A percentile compares a stretch with the other conserved stretches of the same genome.
phyloP scores from a whole-genome alignment of 2,329 filamentous ascomycete genomes.

The Arthroderma uncinatum region DNA sequence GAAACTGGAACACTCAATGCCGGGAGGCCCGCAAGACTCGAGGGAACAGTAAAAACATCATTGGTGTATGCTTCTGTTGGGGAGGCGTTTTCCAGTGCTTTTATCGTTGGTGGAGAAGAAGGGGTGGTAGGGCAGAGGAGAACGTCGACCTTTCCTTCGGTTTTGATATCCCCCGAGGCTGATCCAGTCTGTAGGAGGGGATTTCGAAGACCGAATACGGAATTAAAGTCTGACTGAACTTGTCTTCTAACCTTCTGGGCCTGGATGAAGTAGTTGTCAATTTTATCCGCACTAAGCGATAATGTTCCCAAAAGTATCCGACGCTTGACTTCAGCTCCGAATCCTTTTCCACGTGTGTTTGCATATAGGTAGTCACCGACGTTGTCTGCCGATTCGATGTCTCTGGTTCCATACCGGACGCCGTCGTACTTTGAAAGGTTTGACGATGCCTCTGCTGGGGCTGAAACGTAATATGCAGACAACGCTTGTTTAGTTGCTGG shows the following conservation, averaged over 20 bases:
- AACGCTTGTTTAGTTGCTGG: constrained; percentile 76
- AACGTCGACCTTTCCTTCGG: constrained; percentile 57
- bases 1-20: constrained; percentile 67
- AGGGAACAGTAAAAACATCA: constrained; percentile 91
- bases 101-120: constrained; percentile 56
- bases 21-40: constrained; percentile 81
- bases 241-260: constrained; percentile 78
- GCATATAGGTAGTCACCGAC: constrained; percentile 57
- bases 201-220: constrained; percentile 59
- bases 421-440: constrained; percentile 97
- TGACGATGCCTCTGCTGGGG: constrained; percentile 86
- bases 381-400: constrained; percentile 37
- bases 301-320: constrained; percentile 85
- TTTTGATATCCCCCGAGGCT: not conserved
- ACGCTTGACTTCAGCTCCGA: constrained; percentile 75
- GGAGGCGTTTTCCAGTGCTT: constrained; percentile 39
- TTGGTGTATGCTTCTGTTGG: constrained; percentile 74
- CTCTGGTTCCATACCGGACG: constrained; percentile 69
- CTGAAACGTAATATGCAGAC: constrained; percentile 89
- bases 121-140: constrained; percentile 81
- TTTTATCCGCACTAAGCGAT: constrained; percentile 75
- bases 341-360: constrained; percentile 58
- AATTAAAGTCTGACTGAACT: constrained; percentile 77
- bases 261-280: constrained; percentile 93
- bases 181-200: constrained; percentile 41